phyloP scores from a whole-genome alignment of 1,284 basidiomycete species.

The Ganoderma boninense region DNA sequence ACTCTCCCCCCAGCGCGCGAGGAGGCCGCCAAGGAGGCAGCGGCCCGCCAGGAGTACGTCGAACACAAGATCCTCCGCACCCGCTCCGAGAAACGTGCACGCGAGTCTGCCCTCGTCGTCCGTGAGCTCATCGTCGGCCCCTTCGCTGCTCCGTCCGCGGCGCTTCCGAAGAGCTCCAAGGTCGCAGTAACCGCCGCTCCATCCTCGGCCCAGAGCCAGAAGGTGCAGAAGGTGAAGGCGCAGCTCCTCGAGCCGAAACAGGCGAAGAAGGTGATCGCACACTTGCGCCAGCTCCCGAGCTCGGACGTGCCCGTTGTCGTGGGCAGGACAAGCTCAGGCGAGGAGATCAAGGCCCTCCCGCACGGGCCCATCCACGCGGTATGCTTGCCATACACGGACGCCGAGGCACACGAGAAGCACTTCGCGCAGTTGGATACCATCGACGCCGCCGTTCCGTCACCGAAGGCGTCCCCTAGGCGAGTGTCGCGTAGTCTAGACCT shows the following conservation, averaged over 20 bases:
- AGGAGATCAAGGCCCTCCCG: constrained; percentile 28
- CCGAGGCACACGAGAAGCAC: constrained; percentile 62
- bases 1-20: constrained; percentile 48
- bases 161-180: constrained; percentile 43
- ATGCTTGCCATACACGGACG: constrained; percentile 68
- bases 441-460: constrained; percentile 12
- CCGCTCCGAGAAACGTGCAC: constrained; percentile 66
- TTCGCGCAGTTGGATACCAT: constrained; percentile 50
- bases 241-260: constrained; percentile 70
- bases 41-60: constrained; percentile 25
- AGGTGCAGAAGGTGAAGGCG: constrained; percentile 74
- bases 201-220: constrained; percentile 48
- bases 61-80: constrained; percentile 40
- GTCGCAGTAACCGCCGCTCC: constrained; percentile 44
- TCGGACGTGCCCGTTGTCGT: constrained; percentile 35
- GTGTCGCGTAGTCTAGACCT: constrained; percentile 19
- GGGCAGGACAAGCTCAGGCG: constrained; percentile 31
- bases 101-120: constrained; percentile 66
- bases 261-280: constrained; percentile 74
- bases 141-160: constrained; percentile 27
- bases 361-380: constrained; percentile 77
- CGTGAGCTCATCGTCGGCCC: constrained; percentile 75
- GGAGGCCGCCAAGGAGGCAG: constrained; percentile 29
- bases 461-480: constrained; percentile 13
- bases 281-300: constrained; percentile 60